Evolutionary conservation across 257 asterid species (phyloP), one percentile per base, ranked within the genome.

Genomic region (Solanum microdontum): DNA sequence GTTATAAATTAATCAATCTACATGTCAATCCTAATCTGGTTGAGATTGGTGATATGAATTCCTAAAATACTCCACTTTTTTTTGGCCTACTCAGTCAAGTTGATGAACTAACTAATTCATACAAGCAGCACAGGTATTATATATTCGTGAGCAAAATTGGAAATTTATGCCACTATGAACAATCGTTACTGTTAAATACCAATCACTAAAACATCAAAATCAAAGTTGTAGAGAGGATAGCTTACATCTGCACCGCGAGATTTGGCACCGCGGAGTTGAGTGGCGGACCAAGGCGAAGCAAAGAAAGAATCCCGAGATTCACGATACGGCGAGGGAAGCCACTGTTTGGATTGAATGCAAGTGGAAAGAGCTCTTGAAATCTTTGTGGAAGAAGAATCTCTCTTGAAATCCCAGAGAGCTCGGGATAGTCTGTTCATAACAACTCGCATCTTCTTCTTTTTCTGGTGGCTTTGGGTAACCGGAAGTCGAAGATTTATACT

Each of bases 201-300:
- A 8, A 26, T 26, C 4, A 4, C 19, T 26, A 80, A 80, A 45
- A 45, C 39, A 28, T 45, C 30, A 28, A 24, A 15, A 79, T 33
- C 8, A 26, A 26, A 26, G 64, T 40, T 17, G 6, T 24, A n/a
- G 3, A 39, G 84, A 77, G 13, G n/a, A 40, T 21, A 70, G 37
- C 88, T 85, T 93, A 96, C 99, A 90, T 97, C 99, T 69, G 88
- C 93, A 83, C 99, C 99, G 86, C 94, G 75, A 90, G 91, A 95
- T 95, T 96, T 91, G 87, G 96, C 98, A 85, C 91, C 88, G 84
- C 99, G 97, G 92, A 94, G 89, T 89, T 95, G 99, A 39, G 92
- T 91, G 84, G 94, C 83, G 90, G 93, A 92, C 99, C 99, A 97
- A 8, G 96, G 95, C 23, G 94, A 92, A 26, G 90, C 86, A 39